phyloP scores from a whole-genome alignment of 2,329 filamentous ascomycete species.

The Cryphonectria nitschkei region DNA sequence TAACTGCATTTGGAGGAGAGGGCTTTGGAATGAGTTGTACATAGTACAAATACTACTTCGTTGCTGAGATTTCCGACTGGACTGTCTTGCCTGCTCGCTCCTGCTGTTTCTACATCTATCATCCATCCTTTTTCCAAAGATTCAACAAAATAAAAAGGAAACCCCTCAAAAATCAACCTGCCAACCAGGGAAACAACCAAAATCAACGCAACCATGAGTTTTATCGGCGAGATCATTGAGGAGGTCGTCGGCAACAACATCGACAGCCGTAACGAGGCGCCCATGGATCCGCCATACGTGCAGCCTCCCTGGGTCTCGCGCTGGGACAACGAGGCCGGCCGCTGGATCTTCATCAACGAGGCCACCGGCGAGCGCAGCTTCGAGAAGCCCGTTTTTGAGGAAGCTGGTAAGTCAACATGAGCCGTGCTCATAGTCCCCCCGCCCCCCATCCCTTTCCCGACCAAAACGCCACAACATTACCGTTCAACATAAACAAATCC shows the following conservation, averaged over 20 bases:
- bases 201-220: constrained; percentile 14
- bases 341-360: constrained; percentile 27
- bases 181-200: no score
- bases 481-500: no score
- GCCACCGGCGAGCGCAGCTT: constrained; percentile 26
- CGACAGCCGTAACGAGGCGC: constrained; percentile 17
- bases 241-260: constrained; percentile 18
- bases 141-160: background rate
- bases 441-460: background rate
- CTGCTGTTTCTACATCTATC: background rate
- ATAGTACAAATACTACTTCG: background rate
- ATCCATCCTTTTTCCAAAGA: background rate
- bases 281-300: constrained; percentile 21
- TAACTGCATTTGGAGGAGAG: background rate
- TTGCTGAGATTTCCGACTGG: background rate
- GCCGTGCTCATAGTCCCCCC: background rate
- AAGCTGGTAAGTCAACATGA: constrained; percentile 18
- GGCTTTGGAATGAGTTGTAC: background rate
- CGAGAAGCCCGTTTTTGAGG: constrained; percentile 22
- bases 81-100: background rate
- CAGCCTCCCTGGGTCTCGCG: constrained; percentile 22
- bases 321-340: constrained; percentile 23
- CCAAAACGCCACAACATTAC: no score
- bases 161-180: no score
- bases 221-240: constrained; percentile 19